Base-by-base conservation (phyloP, 1,284 basidiomycete genomes). In the Malassezia psittaci region DNA sequence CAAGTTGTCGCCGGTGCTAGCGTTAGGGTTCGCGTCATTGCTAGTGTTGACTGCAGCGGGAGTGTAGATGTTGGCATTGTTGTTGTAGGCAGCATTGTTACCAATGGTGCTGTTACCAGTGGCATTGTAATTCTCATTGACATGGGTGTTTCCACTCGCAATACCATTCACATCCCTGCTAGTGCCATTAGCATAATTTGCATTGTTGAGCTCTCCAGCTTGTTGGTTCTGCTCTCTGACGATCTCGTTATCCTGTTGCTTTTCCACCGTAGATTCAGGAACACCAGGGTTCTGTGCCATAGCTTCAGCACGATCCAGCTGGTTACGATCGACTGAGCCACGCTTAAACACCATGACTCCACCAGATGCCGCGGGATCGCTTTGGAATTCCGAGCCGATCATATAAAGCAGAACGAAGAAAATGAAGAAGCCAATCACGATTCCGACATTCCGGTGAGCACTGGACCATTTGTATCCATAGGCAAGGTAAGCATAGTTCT, bases 301-400 rank as follows among this genome's bases (percentile, higher is more conserved):
- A 1, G 11, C 19, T 16, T 51, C 36, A 4, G 18, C 37, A 2
- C 39, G 6, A 18, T 41, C 32, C 9, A 37, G 16, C 29, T 48
- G 16, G 4, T 16, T 15, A 16, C 21, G 41, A 16, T 34, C 35
- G 13, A 48, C 62, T 5, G 46, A 35, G 32, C 51, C 57, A 13
- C 69, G 65, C 36, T 67, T 57, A 56, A 65, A 70, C 18, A 69
- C 54, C 60, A 67, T 68, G 24, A 67, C 59, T 21, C 64, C 67
- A 24, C 67, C 66, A 1, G 57, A 44, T 1, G 67, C 61, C 16
- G 57, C 48, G 0, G 67, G 69, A 43, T 72, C 66, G 19, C 44
- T 55, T 44, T 69, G 66, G 57, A 58, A 64, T 37, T 67, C 64
- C 16, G 64, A 65, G 5, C 63, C 66, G 5, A 63, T 15, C 36